phyloP scores from a whole-genome alignment of 1,139 yeast genomes.

The Suhomyces bribrorum region DNA sequence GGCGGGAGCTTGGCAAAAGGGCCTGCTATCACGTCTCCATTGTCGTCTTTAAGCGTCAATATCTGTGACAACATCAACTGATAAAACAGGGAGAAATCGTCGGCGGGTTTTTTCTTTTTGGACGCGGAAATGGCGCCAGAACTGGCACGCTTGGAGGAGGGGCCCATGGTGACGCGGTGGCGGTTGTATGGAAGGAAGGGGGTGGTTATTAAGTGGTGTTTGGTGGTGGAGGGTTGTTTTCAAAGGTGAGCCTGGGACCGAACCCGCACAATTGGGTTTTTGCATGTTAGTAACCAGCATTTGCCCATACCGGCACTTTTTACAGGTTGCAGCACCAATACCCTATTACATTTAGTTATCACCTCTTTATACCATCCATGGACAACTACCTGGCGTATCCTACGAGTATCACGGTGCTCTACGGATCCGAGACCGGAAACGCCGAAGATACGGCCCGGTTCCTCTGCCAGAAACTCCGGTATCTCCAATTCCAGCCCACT shows the following conservation, averaged over 20 bases:
- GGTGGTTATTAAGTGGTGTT: background rate
- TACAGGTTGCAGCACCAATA: background rate
- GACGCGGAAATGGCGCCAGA: constrained; percentile 9
- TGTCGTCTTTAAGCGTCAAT: constrained; percentile 32
- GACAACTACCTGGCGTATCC: constrained; percentile 4
- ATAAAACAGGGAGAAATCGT: constrained; percentile 30
- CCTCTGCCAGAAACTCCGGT: constrained; percentile 56
- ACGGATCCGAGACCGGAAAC: constrained; percentile 94
- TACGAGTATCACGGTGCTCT: constrained; percentile 55
- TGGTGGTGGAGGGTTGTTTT: background rate
- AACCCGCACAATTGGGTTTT: no score
- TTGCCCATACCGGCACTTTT: no score
- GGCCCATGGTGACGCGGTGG: constrained; percentile 9
- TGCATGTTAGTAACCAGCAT: no score
- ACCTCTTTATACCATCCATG: background rate
- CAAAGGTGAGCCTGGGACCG: no score
- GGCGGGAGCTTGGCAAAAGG: constrained; percentile 72
- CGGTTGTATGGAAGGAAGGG: no score
- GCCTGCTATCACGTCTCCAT: constrained; percentile 39
- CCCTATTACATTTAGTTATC: no score
- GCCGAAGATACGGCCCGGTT: constrained; percentile 82
- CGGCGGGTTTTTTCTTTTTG: constrained; percentile 20
- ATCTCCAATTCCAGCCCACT: constrained; percentile 54
- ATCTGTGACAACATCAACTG: constrained; percentile 28
- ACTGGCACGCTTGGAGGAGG: constrained; percentile 14